Evolutionary conservation across 208 protist genomes (phyloP).

Genomic region (Entamoeba histolytica): DNA sequence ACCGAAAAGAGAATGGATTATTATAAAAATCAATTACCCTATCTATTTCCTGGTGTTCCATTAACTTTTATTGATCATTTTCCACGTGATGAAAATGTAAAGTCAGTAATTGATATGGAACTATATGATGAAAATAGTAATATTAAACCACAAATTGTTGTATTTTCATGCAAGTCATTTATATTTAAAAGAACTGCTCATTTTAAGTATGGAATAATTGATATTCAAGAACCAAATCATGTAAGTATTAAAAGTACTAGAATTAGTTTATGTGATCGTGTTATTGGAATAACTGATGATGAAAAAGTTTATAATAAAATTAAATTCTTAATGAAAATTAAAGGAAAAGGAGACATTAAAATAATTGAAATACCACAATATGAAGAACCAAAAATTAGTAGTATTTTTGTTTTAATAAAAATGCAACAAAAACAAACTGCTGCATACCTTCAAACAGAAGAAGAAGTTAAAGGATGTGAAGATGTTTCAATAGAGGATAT

Average conservation of each 20-base stretch:
- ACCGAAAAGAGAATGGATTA: background rate
- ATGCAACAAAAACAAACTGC: background rate
- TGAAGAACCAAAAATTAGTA: too few species aligned
- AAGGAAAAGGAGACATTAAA: background rate
- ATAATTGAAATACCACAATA: too few species aligned
- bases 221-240: background rate
- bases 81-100: accelerated
- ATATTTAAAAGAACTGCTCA: background rate
- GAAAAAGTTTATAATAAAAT: background rate
- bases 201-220: background rate
- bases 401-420: background rate
- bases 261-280: background rate
- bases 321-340: background rate
- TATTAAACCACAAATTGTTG: background rate
- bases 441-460: background rate
- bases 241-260: background rate
- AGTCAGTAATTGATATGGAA: background rate
- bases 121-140: background rate
- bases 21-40: background rate
- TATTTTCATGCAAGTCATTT: background rate
- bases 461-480: background rate
- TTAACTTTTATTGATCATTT: background rate
- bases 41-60: background rate
- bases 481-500: background rate
- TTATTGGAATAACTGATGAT: background rate